phyloP scores from a whole-genome alignment of 75 land plant genomes.

The Adiantum capillusveneris region DNA sequence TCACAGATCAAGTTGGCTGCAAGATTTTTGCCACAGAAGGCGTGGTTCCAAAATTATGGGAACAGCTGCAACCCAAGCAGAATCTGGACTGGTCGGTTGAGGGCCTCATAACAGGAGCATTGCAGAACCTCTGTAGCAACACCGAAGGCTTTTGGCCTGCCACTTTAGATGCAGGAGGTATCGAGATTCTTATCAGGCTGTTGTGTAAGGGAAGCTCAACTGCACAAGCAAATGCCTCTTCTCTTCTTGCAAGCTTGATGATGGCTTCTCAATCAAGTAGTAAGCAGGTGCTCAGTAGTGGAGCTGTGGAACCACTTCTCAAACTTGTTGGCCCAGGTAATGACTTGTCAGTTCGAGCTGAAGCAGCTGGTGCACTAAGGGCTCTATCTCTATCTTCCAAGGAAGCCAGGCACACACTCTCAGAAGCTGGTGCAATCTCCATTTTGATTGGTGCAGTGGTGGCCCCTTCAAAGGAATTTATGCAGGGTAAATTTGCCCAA shows the following conservation, averaged over 20 bases:
- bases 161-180: conserved; percentile 36
- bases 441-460: conserved; percentile 32
- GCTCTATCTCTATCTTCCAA: conserved; percentile 21
- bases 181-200: conserved; percentile 27
- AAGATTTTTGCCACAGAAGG: conserved; percentile 49
- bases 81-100: conserved; percentile 26
- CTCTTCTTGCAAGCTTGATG: conserved; percentile 41
- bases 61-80: conserved; percentile 25
- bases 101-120: conserved; percentile 39
- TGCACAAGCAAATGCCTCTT: conserved; percentile 41
- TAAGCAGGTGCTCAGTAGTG: conserved; percentile 18
- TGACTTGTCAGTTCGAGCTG: conserved; percentile 41
- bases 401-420: conserved; percentile 27
- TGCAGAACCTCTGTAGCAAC: conserved; percentile 33
- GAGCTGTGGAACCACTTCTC: conserved; percentile 29
- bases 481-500: conserved; percentile 29
- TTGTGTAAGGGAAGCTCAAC: conserved; percentile 15
- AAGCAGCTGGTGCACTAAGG: conserved; percentile 40
- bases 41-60: conserved; percentile 38
- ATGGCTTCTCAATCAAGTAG: conserved; percentile 26
- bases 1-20: conserved; percentile 43
- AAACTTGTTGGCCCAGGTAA: conserved; percentile 22
- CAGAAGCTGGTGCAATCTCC: conserved; percentile 33
- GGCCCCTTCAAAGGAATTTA: conserved; percentile 33
- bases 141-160: conserved; percentile 45